These are phyloP conservation scores for Cupressus sempervirens DNA, from an alignment of 75 land plant genomes.

Conservation along the genomic window DNA sequence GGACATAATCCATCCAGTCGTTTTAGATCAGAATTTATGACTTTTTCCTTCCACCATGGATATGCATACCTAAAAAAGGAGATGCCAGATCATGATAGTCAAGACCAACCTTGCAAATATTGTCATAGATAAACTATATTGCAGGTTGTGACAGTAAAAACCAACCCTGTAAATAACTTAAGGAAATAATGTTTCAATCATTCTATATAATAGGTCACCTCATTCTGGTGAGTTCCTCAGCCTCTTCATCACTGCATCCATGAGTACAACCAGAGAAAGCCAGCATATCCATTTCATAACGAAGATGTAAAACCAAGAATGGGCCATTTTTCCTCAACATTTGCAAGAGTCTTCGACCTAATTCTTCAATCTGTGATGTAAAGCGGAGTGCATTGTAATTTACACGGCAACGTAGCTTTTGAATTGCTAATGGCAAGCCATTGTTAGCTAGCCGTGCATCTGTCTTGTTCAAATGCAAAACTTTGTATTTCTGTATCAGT, in stretches of 20 bases:
- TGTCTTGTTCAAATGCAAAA: conserved; percentile 51
- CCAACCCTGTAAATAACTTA: not conserved
- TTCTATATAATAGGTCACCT: conserved; percentile 23
- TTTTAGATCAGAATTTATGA: conserved; percentile 42
- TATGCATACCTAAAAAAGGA: conserved; percentile 44
- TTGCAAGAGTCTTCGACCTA: conserved; percentile 55
- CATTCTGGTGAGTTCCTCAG: conserved; percentile 50
- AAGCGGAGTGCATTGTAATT: conserved; percentile 71
- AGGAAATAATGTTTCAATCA: not conserved
- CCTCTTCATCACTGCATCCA: conserved; percentile 48
- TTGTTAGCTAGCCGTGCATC: conserved; percentile 68
- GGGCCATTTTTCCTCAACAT: conserved; percentile 32
- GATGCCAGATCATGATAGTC: conserved; percentile 48
- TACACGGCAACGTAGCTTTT: conserved; percentile 72
- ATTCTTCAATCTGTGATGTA: conserved; percentile 57
- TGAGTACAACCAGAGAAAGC: conserved; percentile 77
- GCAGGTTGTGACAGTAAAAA: not conserved
- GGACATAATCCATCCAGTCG: conserved; percentile 51
- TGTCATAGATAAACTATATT: not conserved
- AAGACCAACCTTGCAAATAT: conserved; percentile 41
- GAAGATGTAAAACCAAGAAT: conserved; percentile 45
- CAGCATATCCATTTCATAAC: conserved; percentile 88
- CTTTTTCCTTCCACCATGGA: conserved; percentile 64
- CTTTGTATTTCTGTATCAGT: conserved; percentile 43
- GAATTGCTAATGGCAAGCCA: conserved; percentile 36